phyloP scores from a whole-genome alignment of 2,329 filamentous ascomycete species.

The Fusarium nanum region DNA sequence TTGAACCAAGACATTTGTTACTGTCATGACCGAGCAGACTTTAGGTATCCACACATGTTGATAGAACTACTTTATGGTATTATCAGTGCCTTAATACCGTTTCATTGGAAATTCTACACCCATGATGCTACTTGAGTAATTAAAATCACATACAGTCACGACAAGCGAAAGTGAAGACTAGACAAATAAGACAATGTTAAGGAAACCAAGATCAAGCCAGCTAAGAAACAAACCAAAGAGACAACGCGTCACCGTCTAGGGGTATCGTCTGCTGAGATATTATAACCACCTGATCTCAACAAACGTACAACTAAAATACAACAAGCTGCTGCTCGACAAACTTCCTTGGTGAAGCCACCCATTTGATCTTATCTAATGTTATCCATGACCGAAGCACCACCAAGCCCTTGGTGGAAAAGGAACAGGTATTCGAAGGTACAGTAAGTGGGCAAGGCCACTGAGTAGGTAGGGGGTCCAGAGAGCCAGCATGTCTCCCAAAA shows the following conservation, averaged over 20 bases:
- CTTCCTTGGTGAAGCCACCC: constrained; percentile 45
- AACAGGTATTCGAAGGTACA: constrained; percentile 47
- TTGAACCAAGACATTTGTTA: neutral
- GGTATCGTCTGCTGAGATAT: constrained; percentile 49
- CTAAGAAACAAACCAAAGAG: constrained; percentile 52
- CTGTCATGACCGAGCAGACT: neutral
- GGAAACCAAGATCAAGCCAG: constrained; percentile 54
- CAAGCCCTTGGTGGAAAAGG: constrained; percentile 42
- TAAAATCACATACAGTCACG: neutral
- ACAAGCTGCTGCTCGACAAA: constrained; percentile 50
- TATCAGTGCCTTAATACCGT: neutral
- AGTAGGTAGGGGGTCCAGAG: constrained; percentile 13
- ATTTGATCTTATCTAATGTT: constrained; percentile 51
- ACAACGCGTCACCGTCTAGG: constrained; percentile 49
- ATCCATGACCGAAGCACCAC: constrained; percentile 50
- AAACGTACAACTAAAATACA: constrained; percentile 56
- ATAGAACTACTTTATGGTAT: neutral
- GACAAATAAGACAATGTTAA: constrained; percentile 47
- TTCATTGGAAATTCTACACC: neutral
- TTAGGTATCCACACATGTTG: neutral
- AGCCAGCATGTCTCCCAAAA: constrained; percentile 40
- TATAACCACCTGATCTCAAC: constrained; percentile 49
- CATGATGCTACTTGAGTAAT: neutral
- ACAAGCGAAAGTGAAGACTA: constrained; percentile 3
- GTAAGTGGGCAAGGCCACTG: constrained; percentile 43